Evolutionary conservation across 73 alveolate genomes (phyloP).

Genomic region (Stentor roeselii): DNA sequence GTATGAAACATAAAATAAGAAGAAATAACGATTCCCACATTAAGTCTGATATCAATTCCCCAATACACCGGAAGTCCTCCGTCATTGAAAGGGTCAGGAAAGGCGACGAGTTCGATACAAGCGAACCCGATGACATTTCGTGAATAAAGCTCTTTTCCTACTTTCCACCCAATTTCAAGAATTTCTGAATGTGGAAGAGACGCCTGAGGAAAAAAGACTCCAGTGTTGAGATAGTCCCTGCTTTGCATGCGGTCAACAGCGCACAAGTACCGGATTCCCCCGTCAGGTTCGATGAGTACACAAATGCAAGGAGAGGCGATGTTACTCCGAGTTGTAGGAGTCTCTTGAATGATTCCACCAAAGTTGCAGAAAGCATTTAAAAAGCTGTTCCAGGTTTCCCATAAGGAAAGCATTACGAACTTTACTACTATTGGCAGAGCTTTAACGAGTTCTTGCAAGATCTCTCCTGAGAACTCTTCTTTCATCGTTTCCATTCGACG

Average conservation of each 20-base stretch:
- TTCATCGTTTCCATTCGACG: slow-evolving; percentile 59
- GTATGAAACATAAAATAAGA: slow-evolving; percentile 72
- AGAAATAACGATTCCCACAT: slow-evolving; percentile 55
- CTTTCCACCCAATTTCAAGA: slow-evolving; percentile 52
- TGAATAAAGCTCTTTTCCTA: slow-evolving; percentile 65
- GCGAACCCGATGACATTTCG: slow-evolving; percentile 61
- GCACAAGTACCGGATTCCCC: slow-evolving; percentile 77
- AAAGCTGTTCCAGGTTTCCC: slow-evolving; percentile 86
- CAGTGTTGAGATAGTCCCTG: slow-evolving; percentile 82
- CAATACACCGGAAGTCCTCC: slow-evolving; percentile 74
- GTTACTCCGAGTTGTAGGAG: slow-evolving; percentile 84
- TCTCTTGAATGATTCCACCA: slow-evolving; percentile 96
- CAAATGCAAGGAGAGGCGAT: slow-evolving; percentile 87
- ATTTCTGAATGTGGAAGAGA: slow-evolving; percentile 50
- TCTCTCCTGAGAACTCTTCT: slow-evolving; percentile 69
- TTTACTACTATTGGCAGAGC: slow-evolving; percentile 82
- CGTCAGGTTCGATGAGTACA: slow-evolving; percentile 87
- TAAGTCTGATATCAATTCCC: slow-evolving; percentile 71
- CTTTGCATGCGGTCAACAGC: slow-evolving; percentile 91
- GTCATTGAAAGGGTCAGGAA: slow-evolving; percentile 77
- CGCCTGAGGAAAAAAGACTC: slow-evolving; percentile 82
- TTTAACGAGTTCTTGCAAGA: slow-evolving; percentile 70
- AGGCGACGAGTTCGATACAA: slow-evolving; percentile 68
- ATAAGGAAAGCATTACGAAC: slow-evolving; percentile 81
- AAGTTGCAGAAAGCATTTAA: slow-evolving; percentile 73